Evolutionary conservation across 1,139 yeast genomes (phyloP).

Genomic region (Pichia inconspicua): DNA sequence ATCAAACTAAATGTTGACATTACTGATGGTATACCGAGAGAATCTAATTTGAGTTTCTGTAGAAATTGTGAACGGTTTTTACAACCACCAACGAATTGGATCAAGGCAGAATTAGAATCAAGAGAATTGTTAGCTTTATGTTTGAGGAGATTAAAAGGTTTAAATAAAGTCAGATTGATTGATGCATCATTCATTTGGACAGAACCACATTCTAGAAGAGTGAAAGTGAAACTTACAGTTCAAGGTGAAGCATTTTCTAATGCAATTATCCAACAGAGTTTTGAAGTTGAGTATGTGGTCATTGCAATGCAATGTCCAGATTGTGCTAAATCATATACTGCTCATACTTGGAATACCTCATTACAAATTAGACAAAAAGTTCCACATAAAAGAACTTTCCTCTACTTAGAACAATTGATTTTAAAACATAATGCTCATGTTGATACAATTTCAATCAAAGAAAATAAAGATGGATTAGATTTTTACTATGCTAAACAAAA

Average conservation of each 20-base stretch:
- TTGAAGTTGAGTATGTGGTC: conserved; percentile 91
- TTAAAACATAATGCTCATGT: conserved; percentile 90
- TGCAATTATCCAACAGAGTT: conserved; percentile 88
- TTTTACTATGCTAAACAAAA: conserved; percentile 83
- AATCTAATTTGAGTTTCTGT: conserved; percentile 86
- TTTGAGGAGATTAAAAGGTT: conserved; percentile 79
- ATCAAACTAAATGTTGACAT: conserved; percentile 89
- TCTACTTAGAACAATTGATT: conserved; percentile 89
- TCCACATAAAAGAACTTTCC: conserved; percentile 90
- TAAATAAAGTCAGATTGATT: conserved; percentile 77
- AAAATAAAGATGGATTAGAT: conserved; percentile 89
- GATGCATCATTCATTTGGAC: conserved; percentile 98
- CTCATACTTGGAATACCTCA: conserved; percentile 95
- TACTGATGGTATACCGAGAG: conserved; percentile 93
- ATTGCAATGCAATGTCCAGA: conserved; percentile 97
- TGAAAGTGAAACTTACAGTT: conserved; percentile 81
- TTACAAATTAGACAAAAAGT: conserved; percentile 98
- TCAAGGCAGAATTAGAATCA: conserved; percentile 82
- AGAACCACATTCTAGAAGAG: conserved; percentile 96
- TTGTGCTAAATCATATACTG: conserved; percentile 94
- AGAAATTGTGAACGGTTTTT: conserved; percentile 94
- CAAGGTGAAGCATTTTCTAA: conserved; percentile 95
- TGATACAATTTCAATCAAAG: conserved; percentile 89
- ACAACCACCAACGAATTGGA: conserved; percentile 94
- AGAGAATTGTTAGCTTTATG: conserved; percentile 88